Conservation (phyloP, 208 protist species). For the Leishmania guyanensis region DNA sequence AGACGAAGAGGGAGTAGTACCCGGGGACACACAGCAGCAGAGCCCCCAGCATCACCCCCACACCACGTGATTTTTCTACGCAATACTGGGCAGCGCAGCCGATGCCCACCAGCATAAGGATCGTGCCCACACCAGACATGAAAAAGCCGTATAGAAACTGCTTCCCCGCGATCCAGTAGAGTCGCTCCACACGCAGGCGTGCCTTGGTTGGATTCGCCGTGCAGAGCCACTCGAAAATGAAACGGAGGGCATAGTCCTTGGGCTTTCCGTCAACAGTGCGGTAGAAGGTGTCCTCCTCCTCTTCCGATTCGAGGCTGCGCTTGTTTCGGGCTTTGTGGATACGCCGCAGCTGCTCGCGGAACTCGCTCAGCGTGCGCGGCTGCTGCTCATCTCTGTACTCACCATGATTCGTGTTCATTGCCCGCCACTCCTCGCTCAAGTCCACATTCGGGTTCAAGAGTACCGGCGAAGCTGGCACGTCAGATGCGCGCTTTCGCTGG, state of each 20-base stretch:
- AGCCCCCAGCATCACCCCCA: conserved; percentile 48
- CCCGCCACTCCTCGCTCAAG: conserved; percentile 23
- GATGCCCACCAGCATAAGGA: conserved; percentile 44
- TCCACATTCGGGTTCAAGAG: conserved; percentile 13
- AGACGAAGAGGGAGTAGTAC: conserved; percentile 67
- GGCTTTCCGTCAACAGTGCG: conserved; percentile 3
- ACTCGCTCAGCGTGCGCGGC: conserved; percentile 30
- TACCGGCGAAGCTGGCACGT: neutral
- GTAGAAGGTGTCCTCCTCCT: conserved; percentile 62
- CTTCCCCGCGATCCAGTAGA: conserved; percentile 81
- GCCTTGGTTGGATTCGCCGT: conserved; percentile 46
- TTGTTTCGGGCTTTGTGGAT: conserved; percentile 4
- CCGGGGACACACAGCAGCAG: conserved; percentile 62
- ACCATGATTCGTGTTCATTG: conserved; percentile 1
- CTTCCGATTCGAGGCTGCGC: conserved; percentile 41
- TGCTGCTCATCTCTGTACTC: neutral
- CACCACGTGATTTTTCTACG: conserved; percentile 43
- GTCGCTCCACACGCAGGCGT: conserved; percentile 57
- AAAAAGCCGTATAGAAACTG: conserved; percentile 65
- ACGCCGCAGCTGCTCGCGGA: conserved; percentile 22
- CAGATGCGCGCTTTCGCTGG: neutral
- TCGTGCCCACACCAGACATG: conserved; percentile 62
- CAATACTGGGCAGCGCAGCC: conserved; percentile 30
- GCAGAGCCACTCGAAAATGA: conserved; percentile 57
- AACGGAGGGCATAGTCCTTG: conserved; percentile 25